A percentile compares a stretch with the other conserved stretches of the same genome.
Evolutionary conservation across 257 asterid genomes (phyloP).

Genomic region (Ehretia macrophylla): DNA sequence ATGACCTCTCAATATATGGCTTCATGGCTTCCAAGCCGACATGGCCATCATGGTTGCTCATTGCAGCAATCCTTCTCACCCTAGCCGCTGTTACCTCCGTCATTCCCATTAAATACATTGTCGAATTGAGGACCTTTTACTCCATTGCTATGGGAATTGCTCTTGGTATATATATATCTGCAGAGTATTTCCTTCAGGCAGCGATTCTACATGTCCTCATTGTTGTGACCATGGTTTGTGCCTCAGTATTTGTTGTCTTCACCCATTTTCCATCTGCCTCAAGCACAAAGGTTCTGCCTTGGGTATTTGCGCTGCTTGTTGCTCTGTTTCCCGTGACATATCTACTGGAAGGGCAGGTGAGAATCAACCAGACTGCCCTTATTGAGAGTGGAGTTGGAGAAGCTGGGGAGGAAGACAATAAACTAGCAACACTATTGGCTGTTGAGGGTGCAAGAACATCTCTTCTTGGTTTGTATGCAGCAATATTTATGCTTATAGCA

Average conservation of each 20-base stretch:
- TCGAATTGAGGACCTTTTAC: constrained; percentile 75
- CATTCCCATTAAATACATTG: constrained; percentile 81
- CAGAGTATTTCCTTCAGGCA: constrained; percentile 91
- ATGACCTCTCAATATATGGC: constrained; percentile 93
- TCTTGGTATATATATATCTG: constrained; percentile 86
- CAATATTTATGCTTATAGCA: constrained; percentile 92
- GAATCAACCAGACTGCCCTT: constrained; percentile 56
- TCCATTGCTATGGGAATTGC: constrained; percentile 80
- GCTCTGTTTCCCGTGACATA: constrained; percentile 98
- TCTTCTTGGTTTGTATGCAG: constrained; percentile 89
- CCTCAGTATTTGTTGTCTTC: constrained; percentile 85
- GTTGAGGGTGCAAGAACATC: constrained; percentile 97
- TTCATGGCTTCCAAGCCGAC: constrained; percentile 82
- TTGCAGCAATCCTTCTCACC: constrained; percentile 74
- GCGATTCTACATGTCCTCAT: constrained; percentile 78
- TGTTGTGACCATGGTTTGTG: constrained; percentile 86
- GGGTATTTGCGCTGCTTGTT: constrained; percentile 94
- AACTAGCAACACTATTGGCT: constrained; percentile 71
- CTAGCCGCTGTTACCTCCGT: constrained; percentile 89
- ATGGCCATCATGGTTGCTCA: constrained; percentile 99
- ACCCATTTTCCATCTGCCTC: constrained; percentile 95
- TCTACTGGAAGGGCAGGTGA: constrained; percentile 87
- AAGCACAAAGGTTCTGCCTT: constrained; percentile 88
- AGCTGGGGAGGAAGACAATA: constrained; percentile 67
- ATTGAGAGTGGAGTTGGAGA: constrained; percentile 49